Base-by-base conservation (phyloP, 2,329 filamentous ascomycete species). In the Whalleya microplaca region DNA sequence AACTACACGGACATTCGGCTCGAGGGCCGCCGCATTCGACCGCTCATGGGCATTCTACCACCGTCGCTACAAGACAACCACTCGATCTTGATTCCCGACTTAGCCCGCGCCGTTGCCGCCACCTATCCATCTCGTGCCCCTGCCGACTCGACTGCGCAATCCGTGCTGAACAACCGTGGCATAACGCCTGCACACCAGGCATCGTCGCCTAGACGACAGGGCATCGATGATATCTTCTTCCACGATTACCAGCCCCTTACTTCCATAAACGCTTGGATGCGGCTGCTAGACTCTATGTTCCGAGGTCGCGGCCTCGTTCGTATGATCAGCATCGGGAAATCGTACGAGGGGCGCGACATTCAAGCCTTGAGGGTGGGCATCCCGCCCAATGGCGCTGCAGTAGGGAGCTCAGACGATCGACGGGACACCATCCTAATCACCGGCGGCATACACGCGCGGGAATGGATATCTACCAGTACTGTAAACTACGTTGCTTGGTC, bases 381-480 rank as follows among this genome's bases (percentile, higher is more conserved):
- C 53, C 59, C 53, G 23, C 32, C 60, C 16, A 54, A 55, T 29
- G 46, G 52, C 23, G 61, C 50, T 7, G 44, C 1, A 77, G 80
- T 53, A 76, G 49, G 52, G 29, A 56, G 80, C 6, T 66, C 75
- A 2, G 69, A 73, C 3, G 67, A 70, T 12, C 80, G 78, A 4
- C 85, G 90, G 48, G 91, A 91, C 71, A 94, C 91, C 0, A 85
- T 96, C 54, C 78, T 96, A 48, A 79, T 99, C 19, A 87, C 87
- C 3, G 95, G 92, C 51, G 94, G 94, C 47, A 81, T 90, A n/a
- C 95, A 98, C 73, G 94, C 93, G 2, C 85, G 95, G 40, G 95
- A 99, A 78, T 99, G 95, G 95, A 96, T 99, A 63, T 91, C 92
- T 45, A 92, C 89, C 0, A 95, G 89, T 67, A 96, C 92, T 0